Percentiles rank a stretch among this genome's conserved stretches.
phyloP scores from a whole-genome alignment of 192 early-diverging fungal species.

The Umbelopsis sp. region DNA sequence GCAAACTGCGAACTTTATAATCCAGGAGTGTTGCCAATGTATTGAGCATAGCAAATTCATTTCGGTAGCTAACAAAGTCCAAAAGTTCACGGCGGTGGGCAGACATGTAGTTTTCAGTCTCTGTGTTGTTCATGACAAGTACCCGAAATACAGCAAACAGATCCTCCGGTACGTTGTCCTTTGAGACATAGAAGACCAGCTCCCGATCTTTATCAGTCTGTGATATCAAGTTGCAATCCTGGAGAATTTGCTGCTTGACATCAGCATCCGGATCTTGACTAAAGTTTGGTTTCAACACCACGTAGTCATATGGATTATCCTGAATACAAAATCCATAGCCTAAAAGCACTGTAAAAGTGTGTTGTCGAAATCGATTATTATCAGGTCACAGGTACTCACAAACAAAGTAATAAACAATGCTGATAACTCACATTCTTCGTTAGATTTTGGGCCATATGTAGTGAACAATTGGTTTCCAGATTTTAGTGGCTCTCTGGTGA shows the following conservation, averaged over 20 bases:
- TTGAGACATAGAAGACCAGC: conserved; percentile 51
- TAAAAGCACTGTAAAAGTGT: conserved; percentile 44
- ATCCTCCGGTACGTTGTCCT: conserved; percentile 42
- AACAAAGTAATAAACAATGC: neutral
- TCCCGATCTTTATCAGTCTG: conserved; percentile 4
- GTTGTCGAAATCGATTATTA: neutral
- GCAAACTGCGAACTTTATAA: conserved; percentile 38
- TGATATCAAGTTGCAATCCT: conserved; percentile 32
- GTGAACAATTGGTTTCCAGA: conserved; percentile 58
- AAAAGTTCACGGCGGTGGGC: conserved; percentile 22
- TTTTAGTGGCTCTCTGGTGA: conserved; percentile 32
- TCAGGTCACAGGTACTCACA: neutral
- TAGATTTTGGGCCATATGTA: conserved; percentile 76
- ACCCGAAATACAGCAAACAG: conserved; percentile 62
- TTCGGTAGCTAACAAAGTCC: conserved; percentile 50
- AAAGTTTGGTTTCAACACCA: conserved; percentile 64
- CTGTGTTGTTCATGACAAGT: conserved; percentile 64
- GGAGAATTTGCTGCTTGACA: conserved; percentile 48
- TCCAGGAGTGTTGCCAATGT: conserved; percentile 48
- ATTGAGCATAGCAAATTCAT: conserved; percentile 59
- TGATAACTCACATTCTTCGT: conserved; percentile 62
- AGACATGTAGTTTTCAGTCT: conserved; percentile 26
- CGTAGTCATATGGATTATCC: conserved; percentile 56
- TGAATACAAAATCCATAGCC: conserved; percentile 71
- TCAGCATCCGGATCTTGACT: conserved; percentile 50